Percentiles rank a stretch among this genome's conserved stretches.
Evolutionary conservation across 1,284 basidiomycete species (phyloP).

Genomic region (Ceratobasidium sp.): DNA sequence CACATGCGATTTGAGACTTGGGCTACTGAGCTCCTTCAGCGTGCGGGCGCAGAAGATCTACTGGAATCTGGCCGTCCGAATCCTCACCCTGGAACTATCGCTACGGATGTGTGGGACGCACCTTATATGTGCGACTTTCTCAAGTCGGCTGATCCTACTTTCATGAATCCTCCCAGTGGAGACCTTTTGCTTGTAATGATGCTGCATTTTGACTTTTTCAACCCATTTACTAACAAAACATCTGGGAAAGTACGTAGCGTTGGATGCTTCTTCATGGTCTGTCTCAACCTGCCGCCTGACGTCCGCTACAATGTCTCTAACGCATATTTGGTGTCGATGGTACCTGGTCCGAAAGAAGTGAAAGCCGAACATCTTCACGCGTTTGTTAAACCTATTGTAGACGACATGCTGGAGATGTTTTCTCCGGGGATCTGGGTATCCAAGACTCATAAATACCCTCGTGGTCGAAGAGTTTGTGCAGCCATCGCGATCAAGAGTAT

Average conservation of each 20-base stretch:
- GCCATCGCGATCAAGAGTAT: conserved; percentile 51
- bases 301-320: conserved; percentile 44
- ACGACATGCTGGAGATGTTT: conserved; percentile 53
- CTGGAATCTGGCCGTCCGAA: background rate
- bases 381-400: conserved; percentile 54
- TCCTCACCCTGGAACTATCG: background rate
- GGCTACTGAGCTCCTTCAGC: background rate
- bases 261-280: conserved; percentile 30
- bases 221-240: conserved; percentile 14
- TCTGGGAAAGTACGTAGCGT: conserved; percentile 15
- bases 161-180: background rate
- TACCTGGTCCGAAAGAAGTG: conserved; percentile 57
- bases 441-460: conserved; percentile 48
- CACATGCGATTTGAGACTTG: background rate
- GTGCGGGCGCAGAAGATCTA: background rate
- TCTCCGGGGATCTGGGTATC: conserved; percentile 51
- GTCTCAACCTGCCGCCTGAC: conserved; percentile 43
- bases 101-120: background rate
- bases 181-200: background rate
- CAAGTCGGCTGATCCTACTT: background rate
- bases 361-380: conserved; percentile 52
- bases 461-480: conserved; percentile 50
- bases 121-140: background rate
- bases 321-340: conserved; percentile 49
- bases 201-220: conserved; percentile 32